Evolutionary conservation across 306 rosid genomes (phyloP), one percentile per base, ranked within the genome.

Genomic region (Prunus fruticosa): DNA sequence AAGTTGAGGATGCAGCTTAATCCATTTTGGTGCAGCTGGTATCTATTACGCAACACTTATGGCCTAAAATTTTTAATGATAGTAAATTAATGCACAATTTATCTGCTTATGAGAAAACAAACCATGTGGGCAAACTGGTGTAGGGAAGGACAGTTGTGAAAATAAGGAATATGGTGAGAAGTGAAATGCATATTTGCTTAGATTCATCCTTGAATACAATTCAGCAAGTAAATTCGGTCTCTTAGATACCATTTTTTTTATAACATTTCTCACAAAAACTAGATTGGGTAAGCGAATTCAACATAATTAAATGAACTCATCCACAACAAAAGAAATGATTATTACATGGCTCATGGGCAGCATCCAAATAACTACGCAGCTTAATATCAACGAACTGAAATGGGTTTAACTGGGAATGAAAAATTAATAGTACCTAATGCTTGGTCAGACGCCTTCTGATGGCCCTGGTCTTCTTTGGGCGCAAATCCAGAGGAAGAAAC

Each of bases 401-500:
- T 6, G 3, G 19, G 20, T 16, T 11, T 3, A 0, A 11, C 1
- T 34, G 3, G 18, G 19, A 30, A 10, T 5, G 11, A 15, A 38
- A 14, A 1, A 19, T 77, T 14, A 22, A 11, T 52, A 5, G 18
- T 60, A 90, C 95, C 89, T 88, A 92, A 80, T 86, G 88, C 87
- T 90, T 86, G 46, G 96, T 90, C 34, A 90, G 91, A 66, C 89
- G 82, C 63, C 96, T 84, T 63, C 92, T 78, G 65, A 88, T 86
- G 13, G 89, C 92, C 69, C 96, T 83, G 64, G 88, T 90, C 83
- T 90, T 90, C 84, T 88, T 90, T 2, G n/a, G 87, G 57, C 91
- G 89, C 65, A 88, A 81, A 85, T 90, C 92, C 53, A 90, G 89
- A 46, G 92, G 96, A 41, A 86, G 62, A 19, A 79, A 77, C 81